These are phyloP conservation scores for Taphrina communis DNA, from an alignment of 1,139 yeast species.

Conservation along the genomic window DNA sequence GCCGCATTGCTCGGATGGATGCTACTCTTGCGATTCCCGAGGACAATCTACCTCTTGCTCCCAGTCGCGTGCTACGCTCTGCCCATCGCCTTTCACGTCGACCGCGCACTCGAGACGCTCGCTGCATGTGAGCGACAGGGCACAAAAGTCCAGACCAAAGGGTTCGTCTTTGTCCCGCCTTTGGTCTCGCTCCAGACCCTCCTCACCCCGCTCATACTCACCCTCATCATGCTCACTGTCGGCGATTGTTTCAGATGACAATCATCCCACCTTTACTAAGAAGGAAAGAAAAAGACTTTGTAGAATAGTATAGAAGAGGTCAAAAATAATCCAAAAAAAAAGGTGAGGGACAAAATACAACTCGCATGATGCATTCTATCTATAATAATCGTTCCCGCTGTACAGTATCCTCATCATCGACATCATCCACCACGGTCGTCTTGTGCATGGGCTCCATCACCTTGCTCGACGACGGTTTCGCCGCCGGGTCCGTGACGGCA, in stretches of 20 bases:
- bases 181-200: constrained; percentile 21
- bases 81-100: constrained; percentile 14
- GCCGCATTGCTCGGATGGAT: constrained; percentile 13
- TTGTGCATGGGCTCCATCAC: constrained; percentile 7
- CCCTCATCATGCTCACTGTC: not conserved
- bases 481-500: not conserved
- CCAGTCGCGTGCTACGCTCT: constrained; percentile 1
- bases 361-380: too few species aligned
- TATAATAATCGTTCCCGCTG: too few species aligned
- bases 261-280: not conserved
- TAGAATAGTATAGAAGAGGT: too few species aligned
- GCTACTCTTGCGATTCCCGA: not conserved
- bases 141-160: not conserved
- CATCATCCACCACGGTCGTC: constrained; percentile 1
- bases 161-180: constrained; percentile 10
- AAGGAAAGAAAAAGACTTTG: too few species aligned
- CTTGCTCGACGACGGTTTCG: not conserved
- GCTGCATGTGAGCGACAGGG: not conserved
- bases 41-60: not conserved
- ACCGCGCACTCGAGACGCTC: constrained; percentile 12
- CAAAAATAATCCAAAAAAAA: not conserved
- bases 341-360: too few species aligned
- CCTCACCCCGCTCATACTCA: constrained; percentile 7
- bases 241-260: constrained; percentile 18
- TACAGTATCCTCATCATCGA: too few species aligned